Base-by-base conservation (phyloP, 1,284 basidiomycete species). In the Dichomitus squalens region DNA sequence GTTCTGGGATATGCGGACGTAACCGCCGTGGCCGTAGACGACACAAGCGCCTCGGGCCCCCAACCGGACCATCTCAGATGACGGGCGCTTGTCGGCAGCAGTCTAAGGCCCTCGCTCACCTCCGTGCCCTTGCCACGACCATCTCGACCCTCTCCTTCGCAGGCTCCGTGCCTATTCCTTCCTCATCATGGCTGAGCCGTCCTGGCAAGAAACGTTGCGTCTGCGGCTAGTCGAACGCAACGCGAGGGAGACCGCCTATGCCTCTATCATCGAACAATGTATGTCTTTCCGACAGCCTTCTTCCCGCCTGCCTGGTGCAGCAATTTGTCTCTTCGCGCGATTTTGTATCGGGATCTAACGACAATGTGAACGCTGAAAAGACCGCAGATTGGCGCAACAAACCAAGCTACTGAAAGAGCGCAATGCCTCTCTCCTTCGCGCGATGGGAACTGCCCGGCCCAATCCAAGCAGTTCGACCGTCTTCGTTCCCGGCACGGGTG, bases 231-330 rank as follows among this genome's bases (percentile, higher is more conserved):
- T 87, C 66, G 92, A 92, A 74, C 83, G 87, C 66, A 93, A 90
- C 70, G 80, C 81, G 68, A 86, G 79, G 67, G 88, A 90, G 74
- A 86, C 82, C 56, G 82, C 88, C n/a, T 92, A 87, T 73, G 82
- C 90, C 20, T 80, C 89, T 61, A 83, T 95, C 64, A 94, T 95
- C 61, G 92, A 94, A 70, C 92, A 95, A 77, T 95, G 93, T 95
- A 72, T 55, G 87, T 77, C 20, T 31, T 36, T 58, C 53, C 38
- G 49, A 52, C 51, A 38, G 33, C 56, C 48, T 34, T 47, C 52
- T 51, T 68, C 53, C 49, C 51, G 51, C 35, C 48, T 58, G 40
- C 53, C 34, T 31, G 12, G 11, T 36, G 16, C 9, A 36, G 29
- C 18, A 6, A 47, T 34, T 12, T 27, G 18, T 63, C 59, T 63